Conservation (phyloP, 495 filamentous ascomycete genomes). For the Aspergillus heteromorphus region DNA sequence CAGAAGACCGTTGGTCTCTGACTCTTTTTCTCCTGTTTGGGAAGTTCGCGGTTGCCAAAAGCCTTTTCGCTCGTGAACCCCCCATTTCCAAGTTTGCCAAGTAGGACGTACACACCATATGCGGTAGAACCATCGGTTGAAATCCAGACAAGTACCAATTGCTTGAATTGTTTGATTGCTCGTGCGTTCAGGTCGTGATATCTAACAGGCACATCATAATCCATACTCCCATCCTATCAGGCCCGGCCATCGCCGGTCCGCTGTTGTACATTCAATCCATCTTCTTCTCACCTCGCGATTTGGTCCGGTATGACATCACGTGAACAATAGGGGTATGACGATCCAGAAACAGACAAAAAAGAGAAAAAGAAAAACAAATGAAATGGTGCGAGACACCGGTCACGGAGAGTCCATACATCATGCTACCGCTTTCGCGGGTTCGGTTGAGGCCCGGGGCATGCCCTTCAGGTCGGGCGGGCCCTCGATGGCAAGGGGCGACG, state of each 20-base stretch:
- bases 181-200: not conserved
- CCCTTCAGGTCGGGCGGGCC: constrained; percentile 19
- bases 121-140: not conserved
- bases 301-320: not conserved
- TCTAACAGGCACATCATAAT: not conserved
- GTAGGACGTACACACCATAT: not conserved
- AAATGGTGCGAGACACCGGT: too few species aligned
- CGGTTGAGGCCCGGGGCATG: not conserved
- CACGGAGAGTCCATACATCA: not conserved
- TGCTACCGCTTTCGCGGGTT: not conserved
- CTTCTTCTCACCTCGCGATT: not conserved
- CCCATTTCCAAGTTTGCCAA: not conserved
- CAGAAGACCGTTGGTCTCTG: constrained; percentile 1
- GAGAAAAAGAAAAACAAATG: not conserved
- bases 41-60: not conserved
- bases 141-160: not conserved
- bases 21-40: not conserved
- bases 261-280: not conserved
- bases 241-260: not conserved
- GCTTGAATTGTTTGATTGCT: constrained; percentile 1
- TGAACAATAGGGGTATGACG: not conserved
- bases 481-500: constrained; percentile 27
- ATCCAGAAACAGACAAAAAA: not conserved
- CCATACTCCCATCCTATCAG: not conserved
- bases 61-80: not conserved